These are phyloP conservation scores for Nakazawaea molendinolei DNA, from an alignment of 805 yeast species.

Conservation along the genomic window DNA sequence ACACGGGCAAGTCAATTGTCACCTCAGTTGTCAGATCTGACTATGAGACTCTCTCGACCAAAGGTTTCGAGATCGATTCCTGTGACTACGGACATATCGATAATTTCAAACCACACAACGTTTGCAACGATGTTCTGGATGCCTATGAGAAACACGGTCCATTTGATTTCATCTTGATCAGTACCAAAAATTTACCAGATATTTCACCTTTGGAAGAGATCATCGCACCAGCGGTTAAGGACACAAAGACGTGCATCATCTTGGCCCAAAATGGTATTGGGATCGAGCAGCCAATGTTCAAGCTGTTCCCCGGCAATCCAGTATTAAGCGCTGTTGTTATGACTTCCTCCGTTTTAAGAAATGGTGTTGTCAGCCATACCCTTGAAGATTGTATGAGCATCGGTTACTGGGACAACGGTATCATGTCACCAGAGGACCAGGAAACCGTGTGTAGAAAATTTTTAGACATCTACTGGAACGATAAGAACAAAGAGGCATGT, in stretches of 20 bases:
- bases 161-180: slow-evolving; percentile 50
- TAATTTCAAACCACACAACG: slow-evolving; percentile 45
- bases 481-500: slow-evolving; percentile 14
- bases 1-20: slow-evolving; percentile 40
- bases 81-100: slow-evolving; percentile 51
- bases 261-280: slow-evolving; percentile 34
- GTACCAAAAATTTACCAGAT: slow-evolving; percentile 64
- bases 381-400: slow-evolving; percentile 24
- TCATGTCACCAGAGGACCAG: slow-evolving; percentile 12
- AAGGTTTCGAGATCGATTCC: slow-evolving; percentile 56
- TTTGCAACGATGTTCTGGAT: slow-evolving; percentile 34
- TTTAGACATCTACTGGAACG: slow-evolving; percentile 19
- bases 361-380: slow-evolving; percentile 21
- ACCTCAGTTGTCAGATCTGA: slow-evolving; percentile 62
- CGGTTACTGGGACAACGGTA: slow-evolving; percentile 26
- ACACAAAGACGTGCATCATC: slow-evolving; percentile 20
- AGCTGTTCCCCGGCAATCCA: slow-evolving; percentile 23
- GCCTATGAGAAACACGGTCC: slow-evolving; percentile 33
- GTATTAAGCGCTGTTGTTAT: slow-evolving; percentile 30
- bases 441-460: slow-evolving; percentile 15
- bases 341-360: slow-evolving; percentile 22
- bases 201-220: slow-evolving; percentile 41
- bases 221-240: slow-evolving; percentile 28
- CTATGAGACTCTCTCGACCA: slow-evolving; percentile 40
- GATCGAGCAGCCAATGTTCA: slow-evolving; percentile 27